Base-by-base conservation (phyloP, 345 rosid species). In the Psidium guajava region DNA sequence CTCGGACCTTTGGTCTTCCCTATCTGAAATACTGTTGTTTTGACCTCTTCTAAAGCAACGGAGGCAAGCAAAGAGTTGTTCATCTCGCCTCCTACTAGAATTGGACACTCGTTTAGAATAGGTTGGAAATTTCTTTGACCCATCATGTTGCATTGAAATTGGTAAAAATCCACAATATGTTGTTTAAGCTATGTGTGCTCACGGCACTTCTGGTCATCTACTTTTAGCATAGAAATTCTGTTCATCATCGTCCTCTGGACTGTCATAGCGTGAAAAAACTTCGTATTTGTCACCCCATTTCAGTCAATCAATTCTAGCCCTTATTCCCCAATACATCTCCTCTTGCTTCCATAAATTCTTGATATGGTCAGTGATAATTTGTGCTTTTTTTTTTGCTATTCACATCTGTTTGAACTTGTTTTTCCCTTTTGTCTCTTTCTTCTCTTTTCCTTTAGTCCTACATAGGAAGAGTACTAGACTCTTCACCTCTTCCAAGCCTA, bases 111-210 rank as follows among this genome's bases (percentile, higher is more conserved):
- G 6, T n/a, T 20, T 2, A 28, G 50, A 14, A 11, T 20, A 13
- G 3, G 47, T 3, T 11, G 10, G 3, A 32, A 18, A 1, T 32
- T 11, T 21, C 21, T 32, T 2, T 15, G 21, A 3, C 47, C 47
- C 14, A 4, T 50, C 2, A 4, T 74, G 0, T 28, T 9, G 44
- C 15, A 74, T 11, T 36, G 6, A 0, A 0, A 0, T 12, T n/a
- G 9, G 8, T 5, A 74, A 15, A 13, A 32, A 2, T 6, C 21
- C 5, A 3, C 11, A 2, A 74, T 13, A 14, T 21, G 9, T 2
- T 16, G 11, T 3, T 28, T 12, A 0, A 74, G 3, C 6, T 74
- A 0, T 4, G 2, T 6, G 5, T 1, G 7, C 44, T 74, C 24
- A 0, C 5, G 24, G 8, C 36, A 24, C 81, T 11, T 11, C 3